phyloP scores from a whole-genome alignment of 805 yeast species.

The Saccharomycopsis sp. region DNA sequence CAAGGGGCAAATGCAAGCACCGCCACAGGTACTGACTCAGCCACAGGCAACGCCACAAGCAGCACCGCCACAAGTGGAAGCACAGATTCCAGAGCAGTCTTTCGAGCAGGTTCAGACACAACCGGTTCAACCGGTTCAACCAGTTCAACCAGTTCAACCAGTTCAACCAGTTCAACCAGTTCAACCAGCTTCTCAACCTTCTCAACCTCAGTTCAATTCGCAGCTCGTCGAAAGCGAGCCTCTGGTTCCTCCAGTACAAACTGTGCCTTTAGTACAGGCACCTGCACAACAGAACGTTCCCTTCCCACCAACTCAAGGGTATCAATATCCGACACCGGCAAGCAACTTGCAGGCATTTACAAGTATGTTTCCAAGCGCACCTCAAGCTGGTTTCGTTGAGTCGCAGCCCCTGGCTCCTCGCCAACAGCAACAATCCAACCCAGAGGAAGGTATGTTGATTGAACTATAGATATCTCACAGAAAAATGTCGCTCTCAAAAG shows the following conservation, averaged over 20 bases:
- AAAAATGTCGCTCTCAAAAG: too few relatives aligned
- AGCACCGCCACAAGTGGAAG: too few relatives aligned
- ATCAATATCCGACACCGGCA: neutral
- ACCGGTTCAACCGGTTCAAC: too few relatives aligned
- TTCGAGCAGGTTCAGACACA: too few relatives aligned
- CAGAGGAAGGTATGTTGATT: neutral
- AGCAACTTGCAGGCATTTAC: neutral
- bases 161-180: too few relatives aligned
- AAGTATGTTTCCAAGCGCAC: neutral
- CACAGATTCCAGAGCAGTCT: too few relatives aligned
- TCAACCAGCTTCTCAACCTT: neutral
- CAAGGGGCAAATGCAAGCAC: neutral
- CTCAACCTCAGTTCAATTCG: too few relatives aligned
- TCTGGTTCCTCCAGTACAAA: neutral
- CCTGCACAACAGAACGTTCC: neutral
- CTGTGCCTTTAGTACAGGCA: too few relatives aligned
- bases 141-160: too few relatives aligned
- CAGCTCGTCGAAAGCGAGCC: neutral
- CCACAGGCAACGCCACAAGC: conserved; percentile 7
- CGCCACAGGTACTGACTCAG: conserved; percentile 1
- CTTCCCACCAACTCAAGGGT: neutral
- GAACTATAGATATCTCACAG: too few relatives aligned
- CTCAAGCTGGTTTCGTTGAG: neutral
- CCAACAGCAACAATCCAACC: neutral
- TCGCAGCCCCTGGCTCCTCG: neutral